Conservation (phyloP, 768 basidiomycete species). For the Rhizopogon roseolus region DNA sequence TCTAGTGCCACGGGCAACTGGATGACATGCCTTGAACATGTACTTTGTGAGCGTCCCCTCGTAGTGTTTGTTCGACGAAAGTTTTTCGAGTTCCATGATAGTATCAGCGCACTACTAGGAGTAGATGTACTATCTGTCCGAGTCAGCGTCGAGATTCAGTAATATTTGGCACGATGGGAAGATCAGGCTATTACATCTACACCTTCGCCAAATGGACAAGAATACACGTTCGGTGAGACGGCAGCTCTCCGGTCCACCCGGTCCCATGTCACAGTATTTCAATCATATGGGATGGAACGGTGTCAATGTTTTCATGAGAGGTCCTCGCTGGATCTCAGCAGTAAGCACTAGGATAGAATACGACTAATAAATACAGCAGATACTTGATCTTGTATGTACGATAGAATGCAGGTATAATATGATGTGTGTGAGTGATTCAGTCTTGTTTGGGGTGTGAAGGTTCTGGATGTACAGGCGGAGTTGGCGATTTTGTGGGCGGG, state of each 20-base stretch:
- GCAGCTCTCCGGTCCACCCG: not conserved
- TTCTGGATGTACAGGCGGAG: not conserved
- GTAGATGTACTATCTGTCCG: constrained; percentile 10
- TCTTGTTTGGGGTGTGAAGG: not conserved
- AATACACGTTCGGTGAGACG: not conserved
- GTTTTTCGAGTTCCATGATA: constrained; percentile 45
- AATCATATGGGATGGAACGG: not conserved
- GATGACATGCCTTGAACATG: constrained; percentile 63
- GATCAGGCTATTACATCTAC: not conserved
- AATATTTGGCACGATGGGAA: not conserved
- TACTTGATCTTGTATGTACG: not conserved
- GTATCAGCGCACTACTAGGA: too few relatives aligned
- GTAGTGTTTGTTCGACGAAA: constrained; percentile 76
- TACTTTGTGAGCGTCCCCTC: constrained; percentile 83
- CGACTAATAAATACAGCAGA: not conserved
- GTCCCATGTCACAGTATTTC: not conserved
- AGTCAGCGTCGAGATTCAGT: constrained; percentile 9
- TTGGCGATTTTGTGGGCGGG: not conserved
- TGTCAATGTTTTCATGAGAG: not conserved
- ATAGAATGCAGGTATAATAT: not conserved
- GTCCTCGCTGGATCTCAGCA: too few relatives aligned
- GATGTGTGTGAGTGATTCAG: not conserved
- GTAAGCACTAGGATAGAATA: not conserved
- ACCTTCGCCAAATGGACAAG: not conserved
- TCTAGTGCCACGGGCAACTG: not conserved